Percentiles rank a stretch among this genome's conserved stretches.
These are phyloP conservation scores for Coemansia sp. DNA, from an alignment of 192 early-diverging fungal genomes.

Conservation along the genomic window DNA sequence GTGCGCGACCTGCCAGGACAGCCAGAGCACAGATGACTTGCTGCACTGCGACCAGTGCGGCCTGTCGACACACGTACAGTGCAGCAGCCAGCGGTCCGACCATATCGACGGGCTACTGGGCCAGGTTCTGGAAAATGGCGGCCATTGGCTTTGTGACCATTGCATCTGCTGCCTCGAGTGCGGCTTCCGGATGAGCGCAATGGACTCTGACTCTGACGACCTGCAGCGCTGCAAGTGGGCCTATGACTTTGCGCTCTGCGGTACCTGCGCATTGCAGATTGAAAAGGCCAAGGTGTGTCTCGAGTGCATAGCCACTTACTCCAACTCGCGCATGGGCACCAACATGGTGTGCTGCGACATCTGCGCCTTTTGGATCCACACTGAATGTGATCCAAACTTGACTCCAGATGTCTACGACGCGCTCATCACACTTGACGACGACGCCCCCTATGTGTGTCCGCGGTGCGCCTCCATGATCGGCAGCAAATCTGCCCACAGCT, in stretches of 20 bases:
- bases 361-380: constrained; percentile 58
- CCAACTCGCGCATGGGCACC: constrained; percentile 47
- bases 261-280: constrained; percentile 50
- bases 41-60: constrained; percentile 39
- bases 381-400: constrained; percentile 52
- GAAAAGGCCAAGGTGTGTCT: constrained; percentile 56
- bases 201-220: neutral
- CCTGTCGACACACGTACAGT: constrained; percentile 18
- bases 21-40: constrained; percentile 3
- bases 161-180: constrained; percentile 45
- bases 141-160: constrained; percentile 40
- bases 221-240: constrained; percentile 31
- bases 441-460: constrained; percentile 58
- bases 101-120: constrained; percentile 8
- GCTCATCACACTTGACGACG: constrained; percentile 53
- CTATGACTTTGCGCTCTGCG: constrained; percentile 52
- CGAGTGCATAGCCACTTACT: constrained; percentile 53
- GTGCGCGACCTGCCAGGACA: constrained; percentile 29
- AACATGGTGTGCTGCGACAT: constrained; percentile 64
- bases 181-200: constrained; percentile 6
- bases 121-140: constrained; percentile 11
- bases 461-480: constrained; percentile 18
- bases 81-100: constrained; percentile 22
- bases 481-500: neutral
- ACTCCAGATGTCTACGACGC: constrained; percentile 55